Evolutionary conservation across 2,329 filamentous ascomycete species (phyloP), one percentile per base, ranked within the genome.

Genomic region (Plectosphaerella plurivora): DNA sequence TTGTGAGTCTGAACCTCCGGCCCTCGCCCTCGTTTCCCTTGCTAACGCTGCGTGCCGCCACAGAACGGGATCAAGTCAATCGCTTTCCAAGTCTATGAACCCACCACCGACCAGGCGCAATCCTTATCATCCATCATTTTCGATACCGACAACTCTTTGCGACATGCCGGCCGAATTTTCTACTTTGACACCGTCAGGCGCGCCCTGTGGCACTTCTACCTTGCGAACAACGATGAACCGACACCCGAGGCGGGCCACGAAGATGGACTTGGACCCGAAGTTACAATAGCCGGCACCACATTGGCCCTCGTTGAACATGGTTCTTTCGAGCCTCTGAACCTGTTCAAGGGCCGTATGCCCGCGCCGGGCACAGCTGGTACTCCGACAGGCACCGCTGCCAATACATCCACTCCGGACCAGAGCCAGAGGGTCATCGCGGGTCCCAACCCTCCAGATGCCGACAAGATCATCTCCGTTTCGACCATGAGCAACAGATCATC

Each of bases 31-130:
- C 36, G 33, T 36, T 51, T 49, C 14, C 7, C 44, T 45, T 15
- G 11, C 58, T 66, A 28, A 63, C 57, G 39, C 39, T 41, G 20
- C 39, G 18, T 45, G 48, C 12, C 41, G 24, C 47, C 45, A 2
- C 58, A 84, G 81, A 81, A 76, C 67, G 81, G 82, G 63, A 77
- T 84, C 60, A 73, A 77, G 47, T 78, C 75, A 49, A 67, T 84
- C 60, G 67, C 65, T 54, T 84, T 77, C 65, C 77, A 76, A 59
- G 72, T 82, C 54, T 84, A 83, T 65, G 76, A 81, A 56, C 73
- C 76, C 20, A 63, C 71, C 39, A 58, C 69, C 53, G 69, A 78
- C 41, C 68, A 72, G 36, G 66, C 72, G 18, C 68, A 73, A 37
- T 68, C 66, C 54, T 76, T 77, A 60, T 70, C 71, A 39, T 72